Evolutionary conservation across 2,329 filamentous ascomycete species (phyloP), one percentile per base, ranked within the genome.

Genomic region (Lachnum nothofagi): DNA sequence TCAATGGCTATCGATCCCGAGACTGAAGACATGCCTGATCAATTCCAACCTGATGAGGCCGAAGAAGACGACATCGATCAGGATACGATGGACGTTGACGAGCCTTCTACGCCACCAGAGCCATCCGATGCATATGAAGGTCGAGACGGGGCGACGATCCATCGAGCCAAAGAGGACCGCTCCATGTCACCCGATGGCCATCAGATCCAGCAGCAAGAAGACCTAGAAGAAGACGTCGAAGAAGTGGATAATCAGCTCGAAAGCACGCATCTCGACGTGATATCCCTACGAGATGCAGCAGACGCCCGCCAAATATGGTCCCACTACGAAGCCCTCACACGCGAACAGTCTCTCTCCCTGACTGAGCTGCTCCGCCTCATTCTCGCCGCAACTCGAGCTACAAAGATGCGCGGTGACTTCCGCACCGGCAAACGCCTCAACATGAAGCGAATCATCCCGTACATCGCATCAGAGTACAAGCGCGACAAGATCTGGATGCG

Each of bases 401-500:
- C 93, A 31, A 98, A 97, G 65, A 86, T 98, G 54, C 91, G 91
- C 2, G 93, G 93, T 37, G 90, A 95, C 59, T 97, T 95, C 78
- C 88, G 93, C 59, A 98, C 93, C 0, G 93, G 93, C 55, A 98
- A 99, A 68, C 86, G 93, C 0, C 88, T 99, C 61, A 98, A 97
- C 70, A 95, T 99, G 74, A 97, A 97, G 71, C 89, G 91, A 60
- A 98, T 99, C 70, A 98, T 99, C 62, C 93, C 94, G 0, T 99
- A 98, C 72, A 97, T 99, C 60, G 93, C 94, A 1, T 97, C 91
- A 0, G 85, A 87, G 65, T 98, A 96, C 78, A 97, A 96, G 76
- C 88, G 93, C 52, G 93, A 99, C 79, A 98, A 98, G 76, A 99
- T 99, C 70, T 99, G 93, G 93, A 95, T 98, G 85, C 86, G 94